Evolutionary conservation across 768 basidiomycete genomes (phyloP), one percentile per base, ranked within the genome.

Genomic region (Amanita phalloides): DNA sequence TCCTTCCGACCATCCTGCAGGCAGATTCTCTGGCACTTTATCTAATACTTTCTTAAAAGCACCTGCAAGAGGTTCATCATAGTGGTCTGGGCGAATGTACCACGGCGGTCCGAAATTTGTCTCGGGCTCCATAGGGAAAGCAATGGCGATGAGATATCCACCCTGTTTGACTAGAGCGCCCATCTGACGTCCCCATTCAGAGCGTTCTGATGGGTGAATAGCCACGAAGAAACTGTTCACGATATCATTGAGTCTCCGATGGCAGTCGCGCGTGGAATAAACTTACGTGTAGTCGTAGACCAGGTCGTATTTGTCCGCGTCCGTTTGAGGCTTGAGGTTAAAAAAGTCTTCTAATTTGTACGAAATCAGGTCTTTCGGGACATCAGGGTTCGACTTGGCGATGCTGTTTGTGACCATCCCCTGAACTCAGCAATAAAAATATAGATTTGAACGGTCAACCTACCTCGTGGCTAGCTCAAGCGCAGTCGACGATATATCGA

Each of bases 251-350:
- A 47, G 20, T 23, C n/a, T 14, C n/a, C 3, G 10, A 35, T 49
- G 6, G 17, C 32, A 10, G 32, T 9, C 5, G 28, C 32, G 32
- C 1, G 10, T 11, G 32, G 10, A 32, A 32, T 10, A 32, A 7
- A 59, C 68, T 36, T 51, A 74, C 77, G 84, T 85, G 60, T 82
- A 83, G 61, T 86, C 85, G 57, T 79, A 82, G 5, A 83, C 66
- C 11, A 86, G 61, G 54, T 81, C 77, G 56, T 77, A 83, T 6
- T 58, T 61, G 35, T 71, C 66, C 1, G 61, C 61, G 0, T 68
- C 66, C 1, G 69, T 53, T 17, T 70, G 59, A 2, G 61, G 53
- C 43, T 32, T 43, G 4, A 76, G 69, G 4, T 60, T 56, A 66
- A 86, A 86, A 66, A 85, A 87, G 62, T 85, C 78, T 1, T 60